A percentile compares a stretch with the other conserved stretches of the same genome.
Conservation (phyloP, 768 basidiomycete genomes). For the Phaffia australis region DNA sequence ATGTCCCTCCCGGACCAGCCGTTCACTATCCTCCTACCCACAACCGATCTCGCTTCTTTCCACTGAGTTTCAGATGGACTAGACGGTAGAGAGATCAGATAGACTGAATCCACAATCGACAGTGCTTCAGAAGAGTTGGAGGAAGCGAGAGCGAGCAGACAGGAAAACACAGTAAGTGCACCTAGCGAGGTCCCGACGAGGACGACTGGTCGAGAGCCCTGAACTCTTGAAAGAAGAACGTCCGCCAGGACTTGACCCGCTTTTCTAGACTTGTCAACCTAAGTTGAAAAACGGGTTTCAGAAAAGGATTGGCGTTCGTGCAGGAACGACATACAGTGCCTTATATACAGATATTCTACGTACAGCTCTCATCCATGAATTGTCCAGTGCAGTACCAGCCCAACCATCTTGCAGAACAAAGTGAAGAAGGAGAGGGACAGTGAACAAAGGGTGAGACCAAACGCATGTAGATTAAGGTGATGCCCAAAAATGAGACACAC, state of each 20-base stretch:
- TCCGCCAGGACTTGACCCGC: slow-evolving; percentile 43
- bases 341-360: not conserved
- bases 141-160: slow-evolving; percentile 36
- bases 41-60: slow-evolving; percentile 36
- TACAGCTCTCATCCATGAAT: slow-evolving; percentile 36
- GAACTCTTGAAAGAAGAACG: slow-evolving; percentile 42
- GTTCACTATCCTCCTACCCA: slow-evolving; percentile 39
- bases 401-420: slow-evolving; percentile 21
- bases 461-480: too few relatives aligned
- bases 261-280: slow-evolving; percentile 41
- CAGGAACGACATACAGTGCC: not conserved
- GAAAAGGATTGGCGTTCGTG: not conserved
- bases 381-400: slow-evolving; percentile 37
- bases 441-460: not conserved
- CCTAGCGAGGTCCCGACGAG: slow-evolving; percentile 43
- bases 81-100: slow-evolving; percentile 41
- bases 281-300: not conserved
- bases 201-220: slow-evolving; percentile 42
- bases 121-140: slow-evolving; percentile 26
- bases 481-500: not conserved
- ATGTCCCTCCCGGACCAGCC: slow-evolving; percentile 39
- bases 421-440: slow-evolving; percentile 30
- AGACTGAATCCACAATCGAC: slow-evolving; percentile 41
- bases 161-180: slow-evolving; percentile 38
- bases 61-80: slow-evolving; percentile 39